Evolutionary conservation across 306 rosid species (phyloP), one percentile per base, ranked within the genome.

Genomic region (Quercus cerris): DNA sequence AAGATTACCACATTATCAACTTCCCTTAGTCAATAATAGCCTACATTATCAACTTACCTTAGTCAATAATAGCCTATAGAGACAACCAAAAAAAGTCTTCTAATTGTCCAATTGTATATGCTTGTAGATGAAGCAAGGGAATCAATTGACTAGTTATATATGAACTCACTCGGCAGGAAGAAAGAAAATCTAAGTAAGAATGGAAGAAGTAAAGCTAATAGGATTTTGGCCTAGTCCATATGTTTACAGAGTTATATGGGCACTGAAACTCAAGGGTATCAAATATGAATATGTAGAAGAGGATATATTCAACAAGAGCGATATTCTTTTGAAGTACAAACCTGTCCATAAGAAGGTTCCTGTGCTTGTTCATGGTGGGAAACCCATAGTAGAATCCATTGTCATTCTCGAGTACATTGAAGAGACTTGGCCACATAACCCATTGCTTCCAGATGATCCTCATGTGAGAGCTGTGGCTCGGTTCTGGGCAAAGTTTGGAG

Each of bases 371-470:
- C 92, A 91, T 58, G 81, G 38, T 20, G 92, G 85, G 73, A 87
- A 84, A 11, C 73, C 91, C 1, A 52, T 91, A 6, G 62, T 51
- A 4, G 94, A 87, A 64, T 88, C 89, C 73, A 55, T 78, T 44
- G 31, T 85, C 22, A 88, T 90, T 55, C 74, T 90, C 56, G 76
- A 88, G 54, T 87, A 88, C 70, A 84, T 91, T 25, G 88, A 89
- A 1, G 88, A 89, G 22, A 82, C 70, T 0, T 84, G 88, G 83
- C 83, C 86, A 5, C 52, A 77, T 2, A 62, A 72, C 5, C 87
- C 86, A 3, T 8, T 87, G 67, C 77, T 84, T 22, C 85, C 89
- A 0, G 14, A 56, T 5, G 83, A 80, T 22, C 74, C 85, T 63
- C 25, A 44, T 69, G 83, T 56, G 9, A 83, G 82, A 70, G 81